These are phyloP conservation scores for Trypethelium eluteriae DNA, from an alignment of 495 filamentous ascomycete genomes.

Conservation along the genomic window DNA sequence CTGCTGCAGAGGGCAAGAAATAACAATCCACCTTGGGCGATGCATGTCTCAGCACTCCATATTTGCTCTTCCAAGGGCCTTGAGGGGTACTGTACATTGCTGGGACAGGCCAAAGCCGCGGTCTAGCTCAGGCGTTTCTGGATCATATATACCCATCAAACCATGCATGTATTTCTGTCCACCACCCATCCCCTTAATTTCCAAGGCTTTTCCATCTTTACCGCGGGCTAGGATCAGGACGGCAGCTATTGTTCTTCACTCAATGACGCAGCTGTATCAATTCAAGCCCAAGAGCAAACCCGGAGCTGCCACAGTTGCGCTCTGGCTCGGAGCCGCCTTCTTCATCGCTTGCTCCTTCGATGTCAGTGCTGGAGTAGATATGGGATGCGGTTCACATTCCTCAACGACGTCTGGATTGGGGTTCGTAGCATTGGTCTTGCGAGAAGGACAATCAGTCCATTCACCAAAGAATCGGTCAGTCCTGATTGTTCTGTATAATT, in stretches of 20 bases:
- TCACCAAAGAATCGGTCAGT: too few relatives aligned
- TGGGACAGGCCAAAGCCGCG: neutral
- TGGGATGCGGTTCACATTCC: neutral
- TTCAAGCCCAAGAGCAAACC: slow-evolving; percentile 21
- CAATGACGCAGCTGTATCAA: slow-evolving; percentile 27
- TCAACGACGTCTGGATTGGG: too few relatives aligned
- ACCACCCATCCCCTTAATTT: neutral
- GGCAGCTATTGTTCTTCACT: slow-evolving; percentile 21
- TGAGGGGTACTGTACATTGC: neutral
- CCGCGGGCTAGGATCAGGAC: slow-evolving; percentile 22
- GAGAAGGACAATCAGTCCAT: too few relatives aligned
- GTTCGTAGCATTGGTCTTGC: too few relatives aligned
- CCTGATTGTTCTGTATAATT: too few relatives aligned
- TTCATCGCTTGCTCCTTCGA: neutral
- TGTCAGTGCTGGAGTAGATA: neutral
- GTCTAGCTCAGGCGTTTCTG: neutral
- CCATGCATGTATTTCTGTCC: neutral
- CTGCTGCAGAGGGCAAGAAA: slow-evolving; percentile 20
- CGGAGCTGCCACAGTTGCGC: slow-evolving; percentile 2
- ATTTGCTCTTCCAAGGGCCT: neutral
- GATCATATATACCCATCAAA: neutral
- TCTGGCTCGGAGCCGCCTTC: neutral
- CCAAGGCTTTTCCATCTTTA: slow-evolving; percentile 2
- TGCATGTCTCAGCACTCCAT: neutral
- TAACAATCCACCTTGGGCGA: neutral